Evolutionary conservation across 805 yeast species (phyloP).

Genomic region (Wickerhamiella brachini): DNA sequence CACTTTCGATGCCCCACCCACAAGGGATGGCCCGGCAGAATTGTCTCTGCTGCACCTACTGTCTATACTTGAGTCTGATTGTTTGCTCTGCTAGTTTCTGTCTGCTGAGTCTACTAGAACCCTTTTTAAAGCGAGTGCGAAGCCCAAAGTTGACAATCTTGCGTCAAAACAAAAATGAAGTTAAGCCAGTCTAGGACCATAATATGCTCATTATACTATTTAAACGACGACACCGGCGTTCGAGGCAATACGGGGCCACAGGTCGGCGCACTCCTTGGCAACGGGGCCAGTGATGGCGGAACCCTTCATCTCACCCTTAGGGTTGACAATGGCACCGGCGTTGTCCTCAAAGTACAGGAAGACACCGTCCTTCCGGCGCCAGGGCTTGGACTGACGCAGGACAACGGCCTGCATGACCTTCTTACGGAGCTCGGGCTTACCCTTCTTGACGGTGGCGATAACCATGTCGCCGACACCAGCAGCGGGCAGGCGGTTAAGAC

Average conservation of each 20-base stretch:
- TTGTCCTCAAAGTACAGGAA: constrained; percentile 99
- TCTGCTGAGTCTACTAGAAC: too few relatives aligned
- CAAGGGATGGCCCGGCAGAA: too few relatives aligned
- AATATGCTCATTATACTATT: constrained; percentile 15
- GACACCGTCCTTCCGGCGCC: constrained; percentile 99
- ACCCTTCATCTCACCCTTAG: constrained; percentile 99
- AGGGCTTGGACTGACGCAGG: constrained; percentile 97
- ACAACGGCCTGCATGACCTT: constrained; percentile 99
- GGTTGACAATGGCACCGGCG: constrained; percentile 99
- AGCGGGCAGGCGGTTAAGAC: constrained; percentile 99
- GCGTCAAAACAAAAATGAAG: too few relatives aligned
- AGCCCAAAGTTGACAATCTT: too few relatives aligned
- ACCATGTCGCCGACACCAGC: constrained; percentile 94
- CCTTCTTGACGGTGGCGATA: constrained; percentile 94
- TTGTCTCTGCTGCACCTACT: too few relatives aligned
- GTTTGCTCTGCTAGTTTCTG: too few relatives aligned
- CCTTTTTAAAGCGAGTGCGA: too few relatives aligned
- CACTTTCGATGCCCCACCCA: too few relatives aligned
- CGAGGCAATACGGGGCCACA: constrained; percentile 99
- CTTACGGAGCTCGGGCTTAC: constrained; percentile 99
- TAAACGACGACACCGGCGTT: constrained; percentile 99
- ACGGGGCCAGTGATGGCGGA: constrained; percentile 99
- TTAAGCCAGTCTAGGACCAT: not conserved
- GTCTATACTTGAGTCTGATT: too few relatives aligned
- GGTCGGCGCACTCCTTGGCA: constrained; percentile 99